A percentile compares a stretch with the other conserved stretches of the same genome.
phyloP scores from a whole-genome alignment of 2,329 filamentous ascomycete genomes.

The Didymella glomerata region DNA sequence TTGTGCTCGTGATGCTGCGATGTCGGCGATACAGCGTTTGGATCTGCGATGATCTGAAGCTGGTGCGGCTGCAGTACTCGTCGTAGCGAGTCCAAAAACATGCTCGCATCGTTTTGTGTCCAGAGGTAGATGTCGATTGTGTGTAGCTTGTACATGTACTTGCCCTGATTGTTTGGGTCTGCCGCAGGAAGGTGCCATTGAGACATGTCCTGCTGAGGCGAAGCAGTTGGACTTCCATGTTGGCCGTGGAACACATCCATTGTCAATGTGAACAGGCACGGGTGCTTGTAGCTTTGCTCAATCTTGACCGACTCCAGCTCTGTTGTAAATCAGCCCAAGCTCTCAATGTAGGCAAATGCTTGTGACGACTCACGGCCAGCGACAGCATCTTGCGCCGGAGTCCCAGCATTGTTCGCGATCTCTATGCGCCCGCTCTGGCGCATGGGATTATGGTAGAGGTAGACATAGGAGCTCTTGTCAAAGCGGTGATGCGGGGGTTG shows the following conservation, averaged over 20 bases:
- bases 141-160: constrained; percentile 80
- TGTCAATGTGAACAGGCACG: constrained; percentile 72
- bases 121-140: constrained; percentile 82
- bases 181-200: constrained; percentile 80
- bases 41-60: constrained; percentile 44
- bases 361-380: constrained; percentile 69
- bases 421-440: constrained; percentile 75
- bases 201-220: constrained; percentile 57
- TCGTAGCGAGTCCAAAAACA: constrained; percentile 73
- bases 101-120: constrained; percentile 74
- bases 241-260: constrained; percentile 59
- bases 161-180: constrained; percentile 76
- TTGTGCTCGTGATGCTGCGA: constrained; percentile 54
- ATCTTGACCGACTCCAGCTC: constrained; percentile 72
- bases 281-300: constrained; percentile 77
- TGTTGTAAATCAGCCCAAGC: constrained; percentile 49
- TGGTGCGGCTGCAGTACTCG: constrained; percentile 70
- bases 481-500: constrained; percentile 81
- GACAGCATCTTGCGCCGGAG: constrained; percentile 80
- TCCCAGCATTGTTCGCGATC: constrained; percentile 77
- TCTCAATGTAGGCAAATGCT: not conserved
- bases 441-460: constrained; percentile 77
- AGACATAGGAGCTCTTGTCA: constrained; percentile 80
- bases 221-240: constrained; percentile 48
- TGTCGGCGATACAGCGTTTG: constrained; percentile 49